Conservation (phyloP, 1,284 basidiomycete genomes). For the Cryptococcus deneoformans region DNA sequence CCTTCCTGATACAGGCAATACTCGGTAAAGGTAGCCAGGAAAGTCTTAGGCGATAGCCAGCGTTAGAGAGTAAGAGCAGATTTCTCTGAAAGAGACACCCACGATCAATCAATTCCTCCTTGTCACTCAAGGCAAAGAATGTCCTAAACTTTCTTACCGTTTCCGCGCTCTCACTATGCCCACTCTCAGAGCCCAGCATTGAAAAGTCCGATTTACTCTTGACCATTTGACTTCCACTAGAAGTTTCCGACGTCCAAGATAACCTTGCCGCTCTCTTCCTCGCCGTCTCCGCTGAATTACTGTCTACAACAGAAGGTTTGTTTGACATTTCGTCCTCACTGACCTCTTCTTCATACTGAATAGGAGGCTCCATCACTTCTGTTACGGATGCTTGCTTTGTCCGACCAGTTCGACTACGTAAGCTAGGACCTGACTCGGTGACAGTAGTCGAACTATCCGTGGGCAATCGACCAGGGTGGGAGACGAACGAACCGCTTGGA, state of each 20-base stretch:
- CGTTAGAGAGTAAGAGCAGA: not conserved
- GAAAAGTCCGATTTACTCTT: constrained; percentile 57
- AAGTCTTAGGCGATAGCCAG: constrained; percentile 56
- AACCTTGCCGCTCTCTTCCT: constrained; percentile 7
- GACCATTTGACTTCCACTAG: constrained; percentile 17
- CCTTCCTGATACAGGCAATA: constrained; percentile 79
- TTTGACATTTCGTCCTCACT: constrained; percentile 10
- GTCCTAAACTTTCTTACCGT: constrained; percentile 59
- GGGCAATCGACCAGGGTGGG: constrained; percentile 2
- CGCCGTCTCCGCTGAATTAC: not conserved
- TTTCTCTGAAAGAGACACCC: constrained; percentile 43
- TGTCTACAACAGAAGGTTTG: not conserved
- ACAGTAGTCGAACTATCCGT: not conserved
- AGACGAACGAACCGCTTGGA: constrained; percentile 13
- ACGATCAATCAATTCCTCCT: constrained; percentile 83
- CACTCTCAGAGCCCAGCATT: constrained; percentile 51
- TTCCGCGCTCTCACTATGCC: constrained; percentile 30
- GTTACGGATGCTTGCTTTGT: constrained; percentile 13
- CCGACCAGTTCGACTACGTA: not conserved
- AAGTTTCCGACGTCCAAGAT: constrained; percentile 19
- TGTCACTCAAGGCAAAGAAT: constrained; percentile 80
- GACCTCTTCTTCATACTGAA: constrained; percentile 9
- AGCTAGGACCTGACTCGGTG: not conserved
- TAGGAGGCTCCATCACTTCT: constrained; percentile 21
- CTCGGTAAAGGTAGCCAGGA: constrained; percentile 78